Conservation (phyloP, 495 filamentous ascomycete species). For the Hypoxylon intermedium region DNA sequence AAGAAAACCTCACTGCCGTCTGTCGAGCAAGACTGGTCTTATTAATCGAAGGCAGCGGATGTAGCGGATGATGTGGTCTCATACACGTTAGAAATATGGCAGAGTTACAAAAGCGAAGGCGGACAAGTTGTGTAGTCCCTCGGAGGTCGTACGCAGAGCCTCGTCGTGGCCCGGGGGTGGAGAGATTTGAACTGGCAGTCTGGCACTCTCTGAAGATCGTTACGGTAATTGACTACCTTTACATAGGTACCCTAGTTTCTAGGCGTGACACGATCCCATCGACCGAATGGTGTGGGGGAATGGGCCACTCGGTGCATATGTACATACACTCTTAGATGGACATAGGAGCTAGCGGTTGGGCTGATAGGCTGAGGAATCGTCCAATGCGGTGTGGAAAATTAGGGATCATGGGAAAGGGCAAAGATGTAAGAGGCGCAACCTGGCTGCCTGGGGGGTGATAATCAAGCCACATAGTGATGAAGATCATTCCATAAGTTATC, state of each 20-base stretch:
- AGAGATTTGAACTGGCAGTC: slow-evolving; percentile 24
- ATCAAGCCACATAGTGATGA: too few relatives aligned
- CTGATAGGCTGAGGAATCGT: slow-evolving; percentile 9
- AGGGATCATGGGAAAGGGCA: slow-evolving; percentile 14
- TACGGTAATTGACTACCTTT: slow-evolving; percentile 31
- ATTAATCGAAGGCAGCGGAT: neutral
- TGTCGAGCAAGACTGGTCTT: neutral
- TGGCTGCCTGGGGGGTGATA: too few relatives aligned
- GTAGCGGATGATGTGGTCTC: neutral
- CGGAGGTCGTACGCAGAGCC: slow-evolving; percentile 15
- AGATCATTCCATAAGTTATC: too few relatives aligned
- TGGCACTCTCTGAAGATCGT: slow-evolving; percentile 23
- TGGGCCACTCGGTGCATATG: slow-evolving; percentile 17
- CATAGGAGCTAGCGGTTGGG: slow-evolving; percentile 10
- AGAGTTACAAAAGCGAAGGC: neutral
- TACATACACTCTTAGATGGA: slow-evolving; percentile 22
- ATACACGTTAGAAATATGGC: neutral
- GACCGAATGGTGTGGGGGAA: slow-evolving; percentile 33
- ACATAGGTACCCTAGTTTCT: too few relatives aligned
- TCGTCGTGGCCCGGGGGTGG: slow-evolving; percentile 20
- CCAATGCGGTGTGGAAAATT: slow-evolving; percentile 18
- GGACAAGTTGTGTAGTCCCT: neutral
- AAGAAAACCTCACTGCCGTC: neutral
- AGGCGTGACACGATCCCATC: slow-evolving; percentile 19
- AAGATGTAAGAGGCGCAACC: slow-evolving; percentile 29